Conservation (phyloP, 352 stramenopile species). For the Globisporangium megalacanthum region DNA sequence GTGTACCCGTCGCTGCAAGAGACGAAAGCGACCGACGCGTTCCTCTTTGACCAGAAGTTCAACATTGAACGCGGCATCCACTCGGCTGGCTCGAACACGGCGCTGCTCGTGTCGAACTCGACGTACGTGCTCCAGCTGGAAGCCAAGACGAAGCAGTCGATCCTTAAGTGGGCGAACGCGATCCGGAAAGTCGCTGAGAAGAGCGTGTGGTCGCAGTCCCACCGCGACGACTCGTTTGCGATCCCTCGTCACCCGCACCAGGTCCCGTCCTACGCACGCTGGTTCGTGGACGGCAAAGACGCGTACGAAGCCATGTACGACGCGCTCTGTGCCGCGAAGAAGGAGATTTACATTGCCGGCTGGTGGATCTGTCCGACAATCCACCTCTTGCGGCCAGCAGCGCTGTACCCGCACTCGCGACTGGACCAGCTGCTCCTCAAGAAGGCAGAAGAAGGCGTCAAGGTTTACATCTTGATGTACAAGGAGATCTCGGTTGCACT, state of each 20-base stretch:
- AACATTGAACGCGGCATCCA: constrained; percentile 77
- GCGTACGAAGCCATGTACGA: constrained; percentile 75
- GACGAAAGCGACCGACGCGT: constrained; percentile 56
- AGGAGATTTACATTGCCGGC: constrained; percentile 88
- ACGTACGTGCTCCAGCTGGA: constrained; percentile 85
- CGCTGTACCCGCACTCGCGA: constrained; percentile 51
- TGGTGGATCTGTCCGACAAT: constrained; percentile 89
- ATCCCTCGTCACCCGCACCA: constrained; percentile 65
- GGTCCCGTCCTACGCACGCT: constrained; percentile 59
- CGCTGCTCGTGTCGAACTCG: constrained; percentile 71
- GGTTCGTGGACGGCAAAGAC: constrained; percentile 78
- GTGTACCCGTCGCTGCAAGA: constrained; percentile 76
- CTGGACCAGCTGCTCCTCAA: constrained; percentile 61
- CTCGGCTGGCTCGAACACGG: constrained; percentile 70
- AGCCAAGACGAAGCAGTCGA: constrained; percentile 72
- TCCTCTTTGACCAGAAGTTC: constrained; percentile 81
- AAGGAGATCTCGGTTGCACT: constrained; percentile 83
- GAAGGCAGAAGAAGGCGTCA: constrained; percentile 75
- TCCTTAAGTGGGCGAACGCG: constrained; percentile 80
- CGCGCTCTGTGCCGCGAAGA: constrained; percentile 49
- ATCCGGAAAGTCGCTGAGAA: constrained; percentile 66
- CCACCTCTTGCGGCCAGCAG: constrained; percentile 65
- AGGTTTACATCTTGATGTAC: constrained; percentile 91
- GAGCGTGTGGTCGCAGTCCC: constrained; percentile 71
- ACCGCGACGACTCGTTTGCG: constrained; percentile 76